Base-by-base conservation (phyloP, 768 basidiomycete genomes). In the Mrakia frigida region DNA sequence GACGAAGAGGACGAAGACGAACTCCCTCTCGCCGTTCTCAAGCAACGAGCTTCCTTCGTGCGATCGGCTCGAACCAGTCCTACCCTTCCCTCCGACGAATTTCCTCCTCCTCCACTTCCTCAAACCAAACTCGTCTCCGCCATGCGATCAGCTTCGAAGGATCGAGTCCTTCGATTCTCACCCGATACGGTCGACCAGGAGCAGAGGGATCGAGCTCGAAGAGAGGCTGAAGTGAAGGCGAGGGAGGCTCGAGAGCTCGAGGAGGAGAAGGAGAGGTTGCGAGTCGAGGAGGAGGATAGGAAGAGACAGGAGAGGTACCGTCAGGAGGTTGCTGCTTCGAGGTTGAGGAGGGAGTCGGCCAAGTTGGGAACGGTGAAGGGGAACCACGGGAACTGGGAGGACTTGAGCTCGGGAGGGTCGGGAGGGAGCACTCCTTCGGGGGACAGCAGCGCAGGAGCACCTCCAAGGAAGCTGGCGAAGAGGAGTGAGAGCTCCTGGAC, bases 381-480 rank as follows among this genome's bases (percentile, higher is more conserved):
- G 46, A 77, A 77, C 28, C 41, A 70, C n/a, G 74, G 74, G 39
- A 53, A 61, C 13, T 75, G 50, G 53, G 74, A 75, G 68, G 74
- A 75, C 28, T n/a, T 52, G 18, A 68, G 65, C 65, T 68, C 65
- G 2, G 65, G 67, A 31, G 23, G 18, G 21, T 50, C 46, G 46
- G 46, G 46, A 18, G 46, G 46, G 46, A 50, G 46, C 18, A 50
- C 46, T 18, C 46, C 46, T 16, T 68, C 65, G 25, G 65, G 67
- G 0, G 23, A 9, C 3, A 43, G n/a, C 41, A 25, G 1, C 13
- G n/a, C 11, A 23, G 67, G 39, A 41, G 39, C 50, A 1, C 41
- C 61, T 23, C 31, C 63, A 13, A 63, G 60, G n/a, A 46, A 50
- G 31, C 73, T 43, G 41, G 31, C 53, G 39, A 70, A 61, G 69